Conservation (phyloP, 306 rosid species). For the Rosa persica region DNA sequence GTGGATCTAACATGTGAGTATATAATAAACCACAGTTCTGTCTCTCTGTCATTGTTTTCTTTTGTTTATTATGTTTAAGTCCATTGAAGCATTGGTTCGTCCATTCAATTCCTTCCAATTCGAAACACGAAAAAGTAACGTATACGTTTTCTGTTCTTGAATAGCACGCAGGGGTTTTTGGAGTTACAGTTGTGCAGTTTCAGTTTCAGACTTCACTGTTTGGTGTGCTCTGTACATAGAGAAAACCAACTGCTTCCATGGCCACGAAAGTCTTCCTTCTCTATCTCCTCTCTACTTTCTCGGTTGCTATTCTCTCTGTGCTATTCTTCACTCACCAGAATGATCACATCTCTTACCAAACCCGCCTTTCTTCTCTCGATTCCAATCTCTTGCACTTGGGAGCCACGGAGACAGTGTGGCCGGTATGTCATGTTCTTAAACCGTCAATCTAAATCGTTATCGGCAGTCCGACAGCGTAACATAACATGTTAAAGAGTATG, state of each 20-base stretch:
- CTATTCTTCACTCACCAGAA: constrained; percentile 35
- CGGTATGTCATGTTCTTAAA: constrained; percentile 38
- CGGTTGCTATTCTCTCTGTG: constrained; percentile 49
- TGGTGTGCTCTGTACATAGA: background rate
- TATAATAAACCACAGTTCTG: background rate
- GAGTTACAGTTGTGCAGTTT: background rate
- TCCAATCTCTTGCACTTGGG: constrained; percentile 18
- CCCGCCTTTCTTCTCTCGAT: constrained; percentile 20
- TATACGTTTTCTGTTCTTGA: background rate
- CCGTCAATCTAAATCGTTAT: background rate
- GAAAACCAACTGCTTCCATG: constrained; percentile 27
- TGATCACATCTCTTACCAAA: constrained; percentile 4
- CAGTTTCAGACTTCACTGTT: background rate
- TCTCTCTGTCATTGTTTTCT: background rate
- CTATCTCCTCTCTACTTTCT: constrained; percentile 61
- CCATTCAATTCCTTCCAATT: background rate
- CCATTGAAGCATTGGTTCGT: background rate
- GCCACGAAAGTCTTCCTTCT: constrained; percentile 48
- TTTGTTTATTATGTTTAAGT: too few species aligned
- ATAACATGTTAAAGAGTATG: background rate
- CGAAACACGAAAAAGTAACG: background rate
- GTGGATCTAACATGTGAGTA: background rate
- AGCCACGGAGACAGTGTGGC: constrained; percentile 54
- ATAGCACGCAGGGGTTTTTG: background rate
- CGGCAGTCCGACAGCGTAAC: background rate